A percentile compares a stretch with the other conserved stretches of the same genome.
These are phyloP conservation scores for Fonsecaea multimorphosa DNA, from an alignment of 2,329 filamentous ascomycete genomes.

Conservation along the genomic window DNA sequence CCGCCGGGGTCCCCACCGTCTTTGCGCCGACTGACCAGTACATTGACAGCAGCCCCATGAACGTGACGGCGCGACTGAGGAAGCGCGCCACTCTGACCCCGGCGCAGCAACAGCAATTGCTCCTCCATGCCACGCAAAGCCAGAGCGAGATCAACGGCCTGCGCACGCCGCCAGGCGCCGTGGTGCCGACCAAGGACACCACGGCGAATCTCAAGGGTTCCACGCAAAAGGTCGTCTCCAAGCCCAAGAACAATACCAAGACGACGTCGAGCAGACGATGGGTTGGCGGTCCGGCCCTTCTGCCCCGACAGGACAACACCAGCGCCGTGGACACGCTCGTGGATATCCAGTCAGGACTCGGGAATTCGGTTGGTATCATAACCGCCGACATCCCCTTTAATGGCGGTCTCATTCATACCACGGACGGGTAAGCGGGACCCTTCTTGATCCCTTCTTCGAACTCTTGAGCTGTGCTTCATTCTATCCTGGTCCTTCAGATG, in stretches of 20 bases:
- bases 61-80: not conserved
- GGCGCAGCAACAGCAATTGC: slow-evolving; percentile 15
- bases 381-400: slow-evolving; percentile 13
- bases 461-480: not conserved
- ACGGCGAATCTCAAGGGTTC: slow-evolving; percentile 12
- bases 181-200: slow-evolving; percentile 18
- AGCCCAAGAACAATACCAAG: slow-evolving; percentile 15
- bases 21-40: slow-evolving; percentile 18
- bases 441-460: too few species aligned
- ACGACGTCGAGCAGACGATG: slow-evolving; percentile 10
- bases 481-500: not conserved
- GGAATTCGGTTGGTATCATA: slow-evolving; percentile 8
- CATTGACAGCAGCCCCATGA: not conserved
- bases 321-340: slow-evolving; percentile 2
- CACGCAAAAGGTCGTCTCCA: slow-evolving; percentile 13
- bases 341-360: slow-evolving; percentile 15
- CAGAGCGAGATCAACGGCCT: slow-evolving; percentile 21
- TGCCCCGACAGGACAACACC: slow-evolving; percentile 15
- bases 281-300: slow-evolving; percentile 2
- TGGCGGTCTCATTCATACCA: slow-evolving; percentile 16
- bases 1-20: not conserved
- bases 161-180: slow-evolving; percentile 7
- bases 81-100: slow-evolving; percentile 16
- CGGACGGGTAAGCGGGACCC: slow-evolving; percentile 18
- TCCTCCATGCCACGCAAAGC: slow-evolving; percentile 13